phyloP scores from a whole-genome alignment of 1,284 basidiomycete genomes.

The Chondrostereum purpureum region DNA sequence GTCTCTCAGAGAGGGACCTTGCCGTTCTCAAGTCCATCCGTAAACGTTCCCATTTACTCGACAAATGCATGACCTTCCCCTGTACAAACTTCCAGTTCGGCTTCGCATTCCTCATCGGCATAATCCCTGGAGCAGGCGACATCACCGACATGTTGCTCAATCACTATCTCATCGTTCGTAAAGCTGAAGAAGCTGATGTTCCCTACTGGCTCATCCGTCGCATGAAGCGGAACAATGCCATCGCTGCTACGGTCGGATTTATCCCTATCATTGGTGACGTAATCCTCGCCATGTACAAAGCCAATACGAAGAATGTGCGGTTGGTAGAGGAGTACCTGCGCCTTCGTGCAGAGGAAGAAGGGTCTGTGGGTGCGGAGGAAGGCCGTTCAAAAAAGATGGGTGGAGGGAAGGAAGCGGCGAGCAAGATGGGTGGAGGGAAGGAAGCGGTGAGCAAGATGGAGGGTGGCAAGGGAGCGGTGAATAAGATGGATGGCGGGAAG shows the following conservation, averaged over 20 bases:
- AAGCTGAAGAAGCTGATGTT: constrained; percentile 69
- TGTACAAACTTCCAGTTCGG: constrained; percentile 67
- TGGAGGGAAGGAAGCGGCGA: no score
- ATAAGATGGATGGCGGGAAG: no score
- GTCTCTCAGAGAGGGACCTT: constrained; percentile 73
- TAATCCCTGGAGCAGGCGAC: constrained; percentile 73
- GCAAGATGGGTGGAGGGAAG: no score
- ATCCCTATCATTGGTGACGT: constrained; percentile 80
- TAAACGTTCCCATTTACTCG: constrained; percentile 81
- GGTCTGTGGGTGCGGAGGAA: no score
- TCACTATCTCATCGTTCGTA: constrained; percentile 74
- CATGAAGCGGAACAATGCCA: constrained; percentile 78
- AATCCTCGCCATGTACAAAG: constrained; percentile 69
- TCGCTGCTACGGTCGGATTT: constrained; percentile 69
- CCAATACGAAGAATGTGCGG: constrained; percentile 85
- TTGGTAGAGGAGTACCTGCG: constrained; percentile 69
- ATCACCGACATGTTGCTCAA: constrained; percentile 60
- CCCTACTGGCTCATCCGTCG: constrained; percentile 62
- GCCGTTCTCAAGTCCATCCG: constrained; percentile 73
- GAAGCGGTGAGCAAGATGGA: no score
- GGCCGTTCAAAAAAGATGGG: no score
- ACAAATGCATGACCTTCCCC: constrained; percentile 76
- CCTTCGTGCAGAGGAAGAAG: constrained; percentile 62
- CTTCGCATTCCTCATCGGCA: constrained; percentile 77
- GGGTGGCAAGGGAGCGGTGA: no score